A percentile compares a stretch with the other conserved stretches of the same genome.
These are phyloP conservation scores for Asterochloris sp. DNA, from an alignment of 139 green algal species.

Conservation along the genomic window DNA sequence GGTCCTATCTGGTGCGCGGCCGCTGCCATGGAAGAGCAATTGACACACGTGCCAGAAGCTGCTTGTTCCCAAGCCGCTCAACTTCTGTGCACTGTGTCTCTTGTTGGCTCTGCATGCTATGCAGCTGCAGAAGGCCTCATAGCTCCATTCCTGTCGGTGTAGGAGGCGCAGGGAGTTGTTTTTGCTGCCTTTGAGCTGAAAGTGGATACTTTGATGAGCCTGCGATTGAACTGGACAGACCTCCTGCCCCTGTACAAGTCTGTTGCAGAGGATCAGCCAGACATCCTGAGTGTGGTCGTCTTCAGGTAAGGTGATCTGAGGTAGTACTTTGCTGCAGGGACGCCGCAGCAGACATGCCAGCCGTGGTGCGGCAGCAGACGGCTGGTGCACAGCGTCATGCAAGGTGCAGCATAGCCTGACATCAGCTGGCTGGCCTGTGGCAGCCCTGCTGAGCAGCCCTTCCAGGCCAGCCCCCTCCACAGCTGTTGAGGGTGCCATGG, in stretches of 20 bases:
- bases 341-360: not conserved
- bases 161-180: constrained; percentile 28
- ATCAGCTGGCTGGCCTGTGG: not conserved
- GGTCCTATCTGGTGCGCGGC: constrained; percentile 10
- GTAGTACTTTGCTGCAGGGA: not conserved
- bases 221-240: constrained; percentile 30
- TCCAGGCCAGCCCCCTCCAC: not conserved
- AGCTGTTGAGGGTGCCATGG: no score
- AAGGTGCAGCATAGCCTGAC: not conserved
- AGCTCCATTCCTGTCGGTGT: not conserved
- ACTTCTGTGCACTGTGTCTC: no score
- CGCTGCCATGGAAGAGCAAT: no score
- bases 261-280: not conserved
- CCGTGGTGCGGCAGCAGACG: not conserved
- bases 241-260: constrained; percentile 22
- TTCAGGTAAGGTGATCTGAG: constrained; percentile 28
- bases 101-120: no score
- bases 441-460: not conserved
- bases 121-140: no score
- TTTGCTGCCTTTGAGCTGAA: constrained; percentile 36
- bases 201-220: constrained; percentile 31
- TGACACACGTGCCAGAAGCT: not conserved
- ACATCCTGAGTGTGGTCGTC: constrained; percentile 21
- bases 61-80: not conserved
- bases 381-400: not conserved